Evolutionary conservation across 805 yeast genomes (phyloP), one percentile per base, ranked within the genome.

Genomic region (Huiozyma sinensis): DNA sequence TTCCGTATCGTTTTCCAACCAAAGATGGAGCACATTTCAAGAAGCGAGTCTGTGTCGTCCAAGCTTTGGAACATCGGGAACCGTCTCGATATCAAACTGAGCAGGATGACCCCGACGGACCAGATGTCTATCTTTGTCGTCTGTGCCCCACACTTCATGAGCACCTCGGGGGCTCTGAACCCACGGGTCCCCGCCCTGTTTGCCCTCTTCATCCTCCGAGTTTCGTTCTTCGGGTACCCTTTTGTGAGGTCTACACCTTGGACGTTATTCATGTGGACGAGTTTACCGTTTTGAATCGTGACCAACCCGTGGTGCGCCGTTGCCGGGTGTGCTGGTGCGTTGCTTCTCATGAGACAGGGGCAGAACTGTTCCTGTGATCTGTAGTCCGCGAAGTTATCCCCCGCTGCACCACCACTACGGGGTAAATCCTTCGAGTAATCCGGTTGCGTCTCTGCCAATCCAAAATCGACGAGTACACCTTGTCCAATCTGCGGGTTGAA

Each of bases 101-200:
- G 67, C 31, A 90, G 72, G 48, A 89, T 83, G 9, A 88, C 87
- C 2, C 96, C 97, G 0, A 87, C 94, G 1, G 95, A 81, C 97
- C 97, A 88, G 7, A 86, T 75, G 61, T 88, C 97, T 38, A 88
- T 77, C 59, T 81, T 83, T 6, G 84, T 76, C 3, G 83, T 72
- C 65, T 88, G 97, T 46, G 83, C 79, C 1, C 83, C 75, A 63
- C 97, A 88, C 59, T 86, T 87, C 64, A 87, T 73, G 44, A 89
- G 66, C 4, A 88, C 96, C 59, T 88, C 97, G 0, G 96, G 96
- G 0, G 97, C 95, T 52, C 97, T 71, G 57, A 88, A 88, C 0
- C 97, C 97, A 53, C 97, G 72, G 1, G 97, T 88, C 7, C 97
- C 97, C 12, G 98, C 98, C 54, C 98, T 78, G 56, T 92, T 92